Evolutionary conservation across 179 eudicot genomes (phyloP), one percentile per base, ranked within the genome.

Genomic region (Spergularia azorica): DNA sequence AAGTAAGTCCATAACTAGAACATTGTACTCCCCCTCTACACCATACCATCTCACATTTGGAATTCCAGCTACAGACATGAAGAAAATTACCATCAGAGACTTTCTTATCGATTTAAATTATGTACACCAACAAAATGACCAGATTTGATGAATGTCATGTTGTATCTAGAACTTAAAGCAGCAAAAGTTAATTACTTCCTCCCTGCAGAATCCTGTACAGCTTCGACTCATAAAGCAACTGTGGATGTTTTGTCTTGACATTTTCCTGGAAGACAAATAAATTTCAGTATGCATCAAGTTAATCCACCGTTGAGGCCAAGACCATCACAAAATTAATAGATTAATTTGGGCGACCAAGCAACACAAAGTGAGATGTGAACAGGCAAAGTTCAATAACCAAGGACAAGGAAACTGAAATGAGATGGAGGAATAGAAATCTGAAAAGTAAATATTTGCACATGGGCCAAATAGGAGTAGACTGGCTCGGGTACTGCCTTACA

Each of bases 1-100:
- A 52, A 95, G 91, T 64, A 95, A 83, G 84, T 95, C 99, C 90
- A 95, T 91, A 65, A 95, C 99, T 60, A 95, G 88, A 54, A 90
- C 95, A 79, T 95, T 95, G 75, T 93, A 90, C 32, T 93, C 99
- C 56, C 99, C 99, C 72, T 95, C 99, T 67, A 87, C 95, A 51
- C 99, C 99, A 84, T 75, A 95, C 97, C 97, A 95, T 85, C 88
- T 90, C 74, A 88, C 89, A 82, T 89, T 88, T 43, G 98, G 99
- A 79, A 95, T 95, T 69, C 99, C 98, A 83, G 92, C 99, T 93
- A 88, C 77, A 80, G 71, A 72, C 63, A 26, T 54, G 59, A 52
- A 63, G 39, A 14, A 57, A 16, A 72, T 39, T 61, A 11, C 9
- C 32, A 58, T 65, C 38, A 77, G 58, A 68, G 20, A 76, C 70